Conservation (phyloP, 257 asterid genomes). For the Henckelia pumila region DNA sequence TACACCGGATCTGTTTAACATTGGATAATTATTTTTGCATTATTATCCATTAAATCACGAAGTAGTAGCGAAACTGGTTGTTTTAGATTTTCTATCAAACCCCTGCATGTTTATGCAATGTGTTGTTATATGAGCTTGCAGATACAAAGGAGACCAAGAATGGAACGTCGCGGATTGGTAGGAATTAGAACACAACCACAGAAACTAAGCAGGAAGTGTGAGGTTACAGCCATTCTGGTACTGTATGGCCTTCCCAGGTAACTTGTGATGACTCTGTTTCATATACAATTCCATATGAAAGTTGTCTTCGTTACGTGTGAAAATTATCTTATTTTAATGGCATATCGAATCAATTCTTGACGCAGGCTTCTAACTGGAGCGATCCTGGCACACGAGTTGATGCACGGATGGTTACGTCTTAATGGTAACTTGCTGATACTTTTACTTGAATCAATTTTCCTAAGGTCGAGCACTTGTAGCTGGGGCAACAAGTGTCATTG, state of each 20-base stretch:
- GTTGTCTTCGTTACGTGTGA: background rate
- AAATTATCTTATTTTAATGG: background rate
- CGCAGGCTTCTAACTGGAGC: conserved; percentile 94
- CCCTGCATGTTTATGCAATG: background rate
- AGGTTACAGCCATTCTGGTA: conserved; percentile 95
- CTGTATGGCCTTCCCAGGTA: conserved; percentile 98
- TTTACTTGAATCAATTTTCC: background rate
- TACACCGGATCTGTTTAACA: too few species aligned
- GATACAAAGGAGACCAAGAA: conserved; percentile 77
- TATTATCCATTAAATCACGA: background rate
- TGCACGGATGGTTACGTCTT: conserved; percentile 98
- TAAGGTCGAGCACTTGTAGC: background rate
- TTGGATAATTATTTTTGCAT: too few species aligned
- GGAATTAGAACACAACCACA: conserved; percentile 87
- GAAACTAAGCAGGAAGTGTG: conserved; percentile 77
- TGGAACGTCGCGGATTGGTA: conserved; percentile 70
- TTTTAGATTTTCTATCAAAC: background rate
- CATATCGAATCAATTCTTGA: conserved; percentile 9
- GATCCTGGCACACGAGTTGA: conserved; percentile 92
- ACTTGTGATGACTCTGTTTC: conserved; percentile 6
- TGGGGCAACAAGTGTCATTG: too few species aligned
- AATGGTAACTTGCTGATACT: conserved; percentile 50
- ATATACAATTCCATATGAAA: background rate
- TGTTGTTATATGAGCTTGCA: conserved; percentile 26
- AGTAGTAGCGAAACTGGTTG: background rate